Evolutionary conservation across 495 filamentous ascomycete species (phyloP), one percentile per base, ranked within the genome.

Genomic region (Xylaria castorea): DNA sequence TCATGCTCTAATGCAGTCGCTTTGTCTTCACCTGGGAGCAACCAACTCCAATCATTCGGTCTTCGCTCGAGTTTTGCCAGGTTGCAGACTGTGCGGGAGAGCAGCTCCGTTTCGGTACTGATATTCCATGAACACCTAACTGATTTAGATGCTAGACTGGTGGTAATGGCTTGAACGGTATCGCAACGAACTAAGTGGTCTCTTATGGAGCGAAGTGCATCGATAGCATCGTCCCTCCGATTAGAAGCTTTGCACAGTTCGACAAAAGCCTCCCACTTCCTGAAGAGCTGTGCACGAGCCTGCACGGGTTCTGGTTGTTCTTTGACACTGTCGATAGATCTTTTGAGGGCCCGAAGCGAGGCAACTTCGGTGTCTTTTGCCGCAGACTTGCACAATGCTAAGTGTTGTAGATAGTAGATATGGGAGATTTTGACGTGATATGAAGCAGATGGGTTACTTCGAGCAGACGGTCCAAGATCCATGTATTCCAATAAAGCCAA

Each of bases 341-440:
- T 81, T 38, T 86, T 82, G 36, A 89, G 77, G n/a, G 84, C 82
- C 18, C 83, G 79, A 22, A 89, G 74, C 7, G 84, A 80, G 5
- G 80, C 74, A 6, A 74, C 65, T 65, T 87, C 85, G 25, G 62
- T 73, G 22, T 53, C n/a, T 61, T 85, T 85, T 1, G 79, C 73
- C 8, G 70, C 73, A 14, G 70, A 58, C 40, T 81, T 79, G 38
- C 79, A 78, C 46, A 87, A 77, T 14, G 73, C 68, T 8, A 82
- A 74, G 74, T 83, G 87, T 30, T 91, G 87, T 27, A 89, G 84
- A 85, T 92, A 96, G 77, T 94, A 95, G 20, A 94, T 83, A 78
- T 95, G 93, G 0, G 94, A 96, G 38, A 97, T 84, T 77, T 91
- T 87, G 34, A 89, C 84, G 63, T 88, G 78, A 80, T 87, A 86